These are phyloP conservation scores for Gonium pectorale DNA, from an alignment of 139 green algal genomes.

Conservation along the genomic window DNA sequence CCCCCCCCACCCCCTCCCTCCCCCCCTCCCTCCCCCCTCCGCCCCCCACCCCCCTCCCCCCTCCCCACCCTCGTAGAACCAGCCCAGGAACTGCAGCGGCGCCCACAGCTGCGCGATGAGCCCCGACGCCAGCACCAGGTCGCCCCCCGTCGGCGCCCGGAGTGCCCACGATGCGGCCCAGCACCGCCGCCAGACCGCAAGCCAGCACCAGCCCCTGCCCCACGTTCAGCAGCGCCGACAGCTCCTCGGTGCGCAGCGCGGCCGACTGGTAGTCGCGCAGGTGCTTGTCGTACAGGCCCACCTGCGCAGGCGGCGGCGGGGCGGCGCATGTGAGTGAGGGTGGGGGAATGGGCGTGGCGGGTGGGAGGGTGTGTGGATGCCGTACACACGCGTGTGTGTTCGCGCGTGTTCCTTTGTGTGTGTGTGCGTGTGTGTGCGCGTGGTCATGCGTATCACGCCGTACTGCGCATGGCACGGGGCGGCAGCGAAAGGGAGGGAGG, in stretches of 20 bases:
- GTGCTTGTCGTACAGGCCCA: slow-evolving; percentile 77
- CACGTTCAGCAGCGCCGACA: slow-evolving; percentile 88
- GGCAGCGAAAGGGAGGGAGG: neutral
- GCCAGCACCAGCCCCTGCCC: slow-evolving; percentile 76
- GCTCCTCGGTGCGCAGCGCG: slow-evolving; percentile 75
- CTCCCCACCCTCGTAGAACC: slow-evolving; percentile 71
- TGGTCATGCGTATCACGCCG: no score
- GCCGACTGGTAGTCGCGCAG: slow-evolving; percentile 76
- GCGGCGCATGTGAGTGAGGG: neutral
- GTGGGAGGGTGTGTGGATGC: no score
- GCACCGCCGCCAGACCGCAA: slow-evolving; percentile 20
- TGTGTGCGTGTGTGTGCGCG: no score
- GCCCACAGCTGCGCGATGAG: slow-evolving; percentile 96
- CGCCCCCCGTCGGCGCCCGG: slow-evolving; percentile 67
- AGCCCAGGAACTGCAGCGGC: slow-evolving; percentile 93
- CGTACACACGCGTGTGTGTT: no score
- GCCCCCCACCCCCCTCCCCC: neutral
- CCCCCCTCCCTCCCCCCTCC: no score
- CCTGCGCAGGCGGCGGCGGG: slow-evolving; percentile 43
- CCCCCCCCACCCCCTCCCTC: no score
- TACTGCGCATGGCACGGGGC: neutral
- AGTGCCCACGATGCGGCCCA: slow-evolving; percentile 4
- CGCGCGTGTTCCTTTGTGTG: no score
- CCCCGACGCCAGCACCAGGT: slow-evolving; percentile 92
- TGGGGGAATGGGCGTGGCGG: neutral